Evolutionary conservation across 2,329 filamentous ascomycete species (phyloP).

Genomic region (Monosporascus sp.): DNA sequence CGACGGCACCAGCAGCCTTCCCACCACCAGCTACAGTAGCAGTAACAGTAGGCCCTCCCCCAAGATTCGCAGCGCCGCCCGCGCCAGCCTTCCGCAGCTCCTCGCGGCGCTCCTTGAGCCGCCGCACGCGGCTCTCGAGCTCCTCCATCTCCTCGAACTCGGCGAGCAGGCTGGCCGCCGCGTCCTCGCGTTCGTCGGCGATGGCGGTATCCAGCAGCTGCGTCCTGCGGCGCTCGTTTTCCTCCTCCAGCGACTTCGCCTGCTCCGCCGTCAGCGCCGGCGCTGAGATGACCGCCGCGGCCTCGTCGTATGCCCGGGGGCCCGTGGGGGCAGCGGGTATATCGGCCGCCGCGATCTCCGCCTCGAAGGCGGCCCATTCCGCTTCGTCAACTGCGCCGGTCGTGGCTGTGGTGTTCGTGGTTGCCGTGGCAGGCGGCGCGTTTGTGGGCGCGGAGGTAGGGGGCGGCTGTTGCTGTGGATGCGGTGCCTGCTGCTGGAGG

Average conservation of each 20-base stretch:
- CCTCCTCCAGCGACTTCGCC: slow-evolving; percentile 45
- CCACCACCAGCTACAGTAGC: background rate
- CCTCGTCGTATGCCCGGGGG: slow-evolving; percentile 27
- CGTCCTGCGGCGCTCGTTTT: slow-evolving; percentile 45
- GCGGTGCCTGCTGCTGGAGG: slow-evolving; percentile 11
- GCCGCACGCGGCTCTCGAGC: slow-evolving; percentile 65
- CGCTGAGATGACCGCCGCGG: slow-evolving; percentile 66
- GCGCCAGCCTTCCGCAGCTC: slow-evolving; percentile 45
- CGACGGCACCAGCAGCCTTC: background rate
- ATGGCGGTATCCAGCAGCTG: slow-evolving; percentile 48
- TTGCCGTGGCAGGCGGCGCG: background rate
- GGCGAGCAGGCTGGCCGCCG: slow-evolving; percentile 64
- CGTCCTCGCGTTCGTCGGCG: slow-evolving; percentile 70
- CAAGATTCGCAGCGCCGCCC: background rate
- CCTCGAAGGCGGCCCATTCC: slow-evolving; percentile 84
- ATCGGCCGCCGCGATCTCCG: slow-evolving; percentile 59
- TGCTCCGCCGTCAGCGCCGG: slow-evolving; percentile 63
- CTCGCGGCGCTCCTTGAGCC: slow-evolving; percentile 67
- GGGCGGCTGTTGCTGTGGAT: slow-evolving; percentile 10
- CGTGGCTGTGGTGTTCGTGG: slow-evolving; percentile 1
- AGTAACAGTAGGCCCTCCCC: background rate
- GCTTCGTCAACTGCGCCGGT: slow-evolving; percentile 56
- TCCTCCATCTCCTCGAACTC: slow-evolving; percentile 82
- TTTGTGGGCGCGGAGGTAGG: slow-evolving; percentile 2
- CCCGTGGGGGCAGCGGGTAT: slow-evolving; percentile 10